A percentile compares a stretch with the other conserved stretches of the same genome.
Evolutionary conservation across 257 asterid genomes (phyloP).

Genomic region (Mentha longifolia): DNA sequence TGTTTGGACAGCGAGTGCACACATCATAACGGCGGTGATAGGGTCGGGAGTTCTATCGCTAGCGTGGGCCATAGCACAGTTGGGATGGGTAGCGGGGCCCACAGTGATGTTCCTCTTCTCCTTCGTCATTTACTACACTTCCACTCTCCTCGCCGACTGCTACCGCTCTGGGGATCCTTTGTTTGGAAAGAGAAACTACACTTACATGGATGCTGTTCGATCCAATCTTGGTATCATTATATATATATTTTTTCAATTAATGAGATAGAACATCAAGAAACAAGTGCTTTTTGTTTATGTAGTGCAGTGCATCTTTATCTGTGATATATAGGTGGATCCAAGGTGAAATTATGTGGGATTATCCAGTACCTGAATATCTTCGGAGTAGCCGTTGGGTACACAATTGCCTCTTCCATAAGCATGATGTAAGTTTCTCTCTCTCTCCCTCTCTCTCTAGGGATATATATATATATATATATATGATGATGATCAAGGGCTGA

Average conservation of each 20-base stretch:
- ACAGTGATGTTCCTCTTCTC: conserved; percentile 61
- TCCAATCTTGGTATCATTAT: conserved; percentile 53
- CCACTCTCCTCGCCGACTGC: conserved; percentile 62
- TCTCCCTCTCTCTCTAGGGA: no score
- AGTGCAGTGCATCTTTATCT: conserved; percentile 12
- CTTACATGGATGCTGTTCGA: conserved; percentile 66
- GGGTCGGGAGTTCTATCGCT: conserved; percentile 66
- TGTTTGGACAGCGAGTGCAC: conserved; percentile 70
- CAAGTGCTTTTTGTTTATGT: background rate
- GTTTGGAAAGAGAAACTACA: conserved; percentile 62
- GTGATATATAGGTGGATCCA: conserved; percentile 44
- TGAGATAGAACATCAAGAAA: no score
- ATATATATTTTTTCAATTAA: no score
- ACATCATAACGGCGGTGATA: conserved; percentile 61
- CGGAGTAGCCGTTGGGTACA: conserved; percentile 60
- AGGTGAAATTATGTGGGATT: conserved; percentile 53
- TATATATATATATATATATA: no score
- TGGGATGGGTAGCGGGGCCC: conserved; percentile 71
- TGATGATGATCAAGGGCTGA: no score
- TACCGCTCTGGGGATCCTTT: conserved; percentile 60
- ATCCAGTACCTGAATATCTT: conserved; percentile 54
- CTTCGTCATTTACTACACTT: conserved; percentile 57
- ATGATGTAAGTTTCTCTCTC: conserved; percentile 47
- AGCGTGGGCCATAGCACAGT: conserved; percentile 67
- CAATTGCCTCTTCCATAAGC: conserved; percentile 63